Evolutionary conservation across 371 early-diverging fungal genomes (phyloP), one percentile per base, ranked within the genome.

Genomic region (Batrachochytrium dendrobatidis): DNA sequence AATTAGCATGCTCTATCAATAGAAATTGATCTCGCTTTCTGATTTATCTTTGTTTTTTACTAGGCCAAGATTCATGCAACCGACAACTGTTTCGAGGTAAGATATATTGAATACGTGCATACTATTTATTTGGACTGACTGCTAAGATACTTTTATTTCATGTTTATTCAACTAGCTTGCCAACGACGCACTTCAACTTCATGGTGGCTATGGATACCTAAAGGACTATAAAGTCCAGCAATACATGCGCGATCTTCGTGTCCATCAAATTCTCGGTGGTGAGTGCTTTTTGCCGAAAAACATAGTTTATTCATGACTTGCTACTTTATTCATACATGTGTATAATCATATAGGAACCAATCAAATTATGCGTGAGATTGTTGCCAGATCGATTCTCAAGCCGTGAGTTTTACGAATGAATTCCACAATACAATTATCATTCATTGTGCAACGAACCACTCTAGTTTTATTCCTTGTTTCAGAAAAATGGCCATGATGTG

Each of bases 201-300:
- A 80, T 55, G 81, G 83, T 32, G 82, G 82, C 25, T 83, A 83
- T 39, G 82, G 83, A 26, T 83, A 84, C 67, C 61, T 83, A 56
- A 77, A 83, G 65, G 83, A 81, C 53, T 80, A 81, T 64, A 74
- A 76, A 50, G 76, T 83, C 18, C 81, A 82, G 53, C 81, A 82
- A 52, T 83, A 71, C 56, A 54, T 81, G 59, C 72, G 84, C 5
- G 84, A 83, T 53, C 44, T 74, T n/a, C 64, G 84, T 15, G 84
- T 83, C 1, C 83, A 83, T 65, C 74, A 74, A 46, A 83, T 83
- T 32, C 68, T 83, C 18, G 83, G 78, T 59, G 83, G 68, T 57
- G 15, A 24, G 22, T 39, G 39, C 39, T 15, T 39, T 20, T 15
- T 20, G 15, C 39, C 39, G 15, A 39, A 15, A 15, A 39, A 20